Evolutionary conservation across 2,329 filamentous ascomycete species (phyloP).

Genomic region (Neurospora crassa): DNA sequence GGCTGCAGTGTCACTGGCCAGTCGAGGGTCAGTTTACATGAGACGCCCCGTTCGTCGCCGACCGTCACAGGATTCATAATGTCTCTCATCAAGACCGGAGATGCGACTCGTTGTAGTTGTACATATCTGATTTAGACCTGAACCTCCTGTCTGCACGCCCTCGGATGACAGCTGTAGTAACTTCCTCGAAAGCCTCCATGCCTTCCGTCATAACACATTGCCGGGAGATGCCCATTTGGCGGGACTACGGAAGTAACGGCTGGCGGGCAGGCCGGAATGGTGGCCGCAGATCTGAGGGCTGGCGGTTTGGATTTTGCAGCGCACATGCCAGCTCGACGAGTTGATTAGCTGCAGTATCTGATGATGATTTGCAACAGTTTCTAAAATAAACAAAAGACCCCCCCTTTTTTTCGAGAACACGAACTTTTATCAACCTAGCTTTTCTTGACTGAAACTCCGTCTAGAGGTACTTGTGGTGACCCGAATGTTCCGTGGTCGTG

Average conservation of each 20-base stretch:
- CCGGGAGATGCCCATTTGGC: neutral
- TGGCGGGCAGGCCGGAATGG: neutral
- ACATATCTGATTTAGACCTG: neutral
- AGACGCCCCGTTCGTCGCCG: neutral
- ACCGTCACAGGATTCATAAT: neutral
- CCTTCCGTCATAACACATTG: neutral
- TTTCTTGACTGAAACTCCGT: neutral
- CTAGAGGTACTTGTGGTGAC: neutral
- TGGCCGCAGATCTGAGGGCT: neutral
- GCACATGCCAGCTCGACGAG: neutral
- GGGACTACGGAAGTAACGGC: neutral
- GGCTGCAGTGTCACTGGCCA: neutral
- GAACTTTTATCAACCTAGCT: neutral
- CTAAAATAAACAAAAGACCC: neutral
- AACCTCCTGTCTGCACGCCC: neutral
- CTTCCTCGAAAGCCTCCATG: neutral
- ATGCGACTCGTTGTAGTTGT: neutral
- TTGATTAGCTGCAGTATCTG: neutral
- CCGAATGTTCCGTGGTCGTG: neutral
- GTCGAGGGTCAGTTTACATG: neutral
- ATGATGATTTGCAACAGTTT: neutral
- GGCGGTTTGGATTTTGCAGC: neutral
- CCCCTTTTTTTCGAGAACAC: neutral
- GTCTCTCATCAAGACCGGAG: neutral
- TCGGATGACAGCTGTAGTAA: neutral